phyloP scores from a whole-genome alignment of 805 yeast species.

The Myxozyma neotropica region DNA sequence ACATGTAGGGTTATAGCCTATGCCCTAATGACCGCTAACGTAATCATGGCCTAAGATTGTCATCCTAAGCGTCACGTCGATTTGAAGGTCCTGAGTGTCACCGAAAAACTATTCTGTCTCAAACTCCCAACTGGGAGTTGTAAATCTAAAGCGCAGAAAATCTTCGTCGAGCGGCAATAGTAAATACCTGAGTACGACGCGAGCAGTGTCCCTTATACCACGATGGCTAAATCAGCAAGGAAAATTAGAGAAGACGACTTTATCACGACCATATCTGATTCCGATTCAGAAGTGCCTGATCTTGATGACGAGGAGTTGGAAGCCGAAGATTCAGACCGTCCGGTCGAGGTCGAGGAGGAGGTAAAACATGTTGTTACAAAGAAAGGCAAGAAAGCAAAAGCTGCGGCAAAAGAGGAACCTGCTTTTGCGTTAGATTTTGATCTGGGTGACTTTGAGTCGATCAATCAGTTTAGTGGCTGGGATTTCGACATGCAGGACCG shows the following conservation, averaged over 20 bases:
- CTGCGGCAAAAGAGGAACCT: background rate
- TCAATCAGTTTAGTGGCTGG: constrained; percentile 72
- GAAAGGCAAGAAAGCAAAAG: background rate
- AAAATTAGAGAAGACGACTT: constrained; percentile 20
- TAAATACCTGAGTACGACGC: background rate
- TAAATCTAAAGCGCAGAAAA: background rate
- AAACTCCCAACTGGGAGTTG: constrained; percentile 1
- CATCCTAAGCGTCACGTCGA: constrained; percentile 2
- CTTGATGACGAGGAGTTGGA: constrained; percentile 25
- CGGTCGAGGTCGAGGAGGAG: constrained; percentile 16
- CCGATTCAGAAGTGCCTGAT: constrained; percentile 28
- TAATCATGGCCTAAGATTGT: background rate
- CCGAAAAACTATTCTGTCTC: background rate
- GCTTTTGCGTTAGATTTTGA: constrained; percentile 70
- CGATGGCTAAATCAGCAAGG: constrained; percentile 16
- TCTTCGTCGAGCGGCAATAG: background rate
- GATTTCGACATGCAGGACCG: constrained; percentile 58
- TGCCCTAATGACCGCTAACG: background rate
- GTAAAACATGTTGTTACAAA: background rate
- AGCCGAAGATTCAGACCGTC: constrained; percentile 18
- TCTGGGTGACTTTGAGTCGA: constrained; percentile 55
- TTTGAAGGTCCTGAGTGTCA: background rate
- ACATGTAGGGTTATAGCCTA: constrained; percentile 10
- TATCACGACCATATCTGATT: constrained; percentile 29
- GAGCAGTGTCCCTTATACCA: background rate